Evolutionary conservation across 2,329 filamentous ascomycete species (phyloP), one percentile per base, ranked within the genome.

Genomic region (Fusarium chaquense): DNA sequence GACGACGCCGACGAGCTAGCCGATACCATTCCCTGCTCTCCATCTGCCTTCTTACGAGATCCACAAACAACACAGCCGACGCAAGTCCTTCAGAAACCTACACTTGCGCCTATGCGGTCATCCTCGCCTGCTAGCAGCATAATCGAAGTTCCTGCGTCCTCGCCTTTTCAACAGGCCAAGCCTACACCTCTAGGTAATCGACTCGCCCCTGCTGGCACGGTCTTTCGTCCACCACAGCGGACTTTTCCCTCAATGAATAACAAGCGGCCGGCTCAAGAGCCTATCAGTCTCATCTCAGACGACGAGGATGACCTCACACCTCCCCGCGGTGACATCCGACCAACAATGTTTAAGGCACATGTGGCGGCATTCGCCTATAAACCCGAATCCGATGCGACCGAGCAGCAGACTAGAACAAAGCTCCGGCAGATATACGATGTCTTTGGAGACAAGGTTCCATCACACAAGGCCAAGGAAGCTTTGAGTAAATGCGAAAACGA

Each of bases 91-190:
- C 78, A 79, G 50, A 80, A 80, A 5, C 79, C 81, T 1, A 77
- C 76, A 4, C 77, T 83, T 33, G 67, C 68, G 3, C 57, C 75
- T 3, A 57, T 75, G 32, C 67, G 73, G 45, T 80, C 80, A 26
- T 83, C 84, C 10, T 85, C 86, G 0, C 82, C 82, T 11, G 72
- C 79, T 28, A 81, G 82, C 49, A 81, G 82, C 35, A 74, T 83
- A 20, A 77, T 98, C 58, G 94, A 97, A 78, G 94, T 98, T 5
- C 90, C 91, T 32, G 93, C 93, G n/a, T 98, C 94, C 5, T 98
- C 95, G 1, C 94, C 94, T 3, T 85, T 90, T 60, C 86, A 87
- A 62, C 75, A 72, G 73, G 76, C 71, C 77, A 77, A 73, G 52
- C 60, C 73, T 30, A 58, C 75, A 28, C 71, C 71, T 50, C 63